Conservation (phyloP, 306 rosid species). For the Cicer cuneatum region DNA sequence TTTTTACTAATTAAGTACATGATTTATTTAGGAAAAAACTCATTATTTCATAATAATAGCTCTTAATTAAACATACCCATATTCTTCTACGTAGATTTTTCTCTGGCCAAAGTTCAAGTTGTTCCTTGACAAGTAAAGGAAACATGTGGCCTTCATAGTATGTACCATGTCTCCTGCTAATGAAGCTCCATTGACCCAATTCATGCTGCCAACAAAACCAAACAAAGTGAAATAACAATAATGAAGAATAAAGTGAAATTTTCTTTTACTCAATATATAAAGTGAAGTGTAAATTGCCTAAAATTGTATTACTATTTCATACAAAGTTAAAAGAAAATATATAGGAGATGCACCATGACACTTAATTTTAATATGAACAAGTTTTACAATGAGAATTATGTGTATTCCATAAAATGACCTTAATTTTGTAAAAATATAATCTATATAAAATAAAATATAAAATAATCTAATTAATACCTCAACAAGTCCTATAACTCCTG, state of each 20-base stretch:
- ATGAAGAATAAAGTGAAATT: too few relatives aligned
- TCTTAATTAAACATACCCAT: slow-evolving; percentile 65
- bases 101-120: slow-evolving; percentile 94
- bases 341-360: too few relatives aligned
- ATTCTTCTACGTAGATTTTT: slow-evolving; percentile 70
- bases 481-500: slow-evolving; percentile 85
- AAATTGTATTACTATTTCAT: background rate
- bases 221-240: background rate
- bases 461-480: slow-evolving; percentile 59
- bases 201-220: slow-evolving; percentile 56
- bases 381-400: too few relatives aligned
- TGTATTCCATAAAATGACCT: too few relatives aligned
- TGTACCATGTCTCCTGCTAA: slow-evolving; percentile 82
- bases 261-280: too few relatives aligned
- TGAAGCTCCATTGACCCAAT: slow-evolving; percentile 90
- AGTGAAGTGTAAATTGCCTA: background rate
- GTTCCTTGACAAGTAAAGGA: slow-evolving; percentile 82
- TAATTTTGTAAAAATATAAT: too few relatives aligned
- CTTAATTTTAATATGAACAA: too few relatives aligned
- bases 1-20: too few relatives aligned
- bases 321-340: too few relatives aligned
- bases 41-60: too few relatives aligned
- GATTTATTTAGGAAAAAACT: background rate
- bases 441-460: background rate
- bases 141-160: slow-evolving; percentile 96